These are phyloP conservation scores for Lupinus albus DNA, from an alignment of 306 rosid species.

Conservation along the genomic window DNA sequence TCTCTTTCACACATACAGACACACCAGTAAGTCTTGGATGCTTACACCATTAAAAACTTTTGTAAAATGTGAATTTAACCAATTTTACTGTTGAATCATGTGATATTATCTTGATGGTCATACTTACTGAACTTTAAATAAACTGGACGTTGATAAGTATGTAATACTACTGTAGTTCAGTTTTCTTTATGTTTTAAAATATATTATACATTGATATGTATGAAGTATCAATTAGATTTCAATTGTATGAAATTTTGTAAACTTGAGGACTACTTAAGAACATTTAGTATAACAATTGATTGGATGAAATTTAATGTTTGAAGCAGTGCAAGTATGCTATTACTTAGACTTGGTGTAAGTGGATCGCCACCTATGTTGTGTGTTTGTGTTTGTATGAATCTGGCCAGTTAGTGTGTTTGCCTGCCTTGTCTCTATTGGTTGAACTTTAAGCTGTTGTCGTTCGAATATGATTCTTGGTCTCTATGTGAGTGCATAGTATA, in stretches of 20 bases:
- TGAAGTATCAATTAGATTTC: not conserved
- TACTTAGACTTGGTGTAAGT: not conserved
- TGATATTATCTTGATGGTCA: not conserved
- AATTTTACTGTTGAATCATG: not conserved
- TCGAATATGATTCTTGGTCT: not conserved
- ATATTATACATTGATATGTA: too few species aligned
- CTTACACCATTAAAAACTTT: not conserved
- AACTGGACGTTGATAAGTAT: not conserved
- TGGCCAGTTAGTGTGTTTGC: not conserved
- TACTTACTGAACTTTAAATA: not conserved
- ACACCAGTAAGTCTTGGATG: not conserved
- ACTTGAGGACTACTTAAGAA: not conserved
- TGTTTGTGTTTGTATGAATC: not conserved
- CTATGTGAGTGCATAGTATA: too few species aligned
- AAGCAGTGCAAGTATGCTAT: too few species aligned
- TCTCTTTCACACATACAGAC: not conserved
- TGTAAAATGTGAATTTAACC: not conserved
- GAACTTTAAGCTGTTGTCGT: slow-evolving; percentile 8
- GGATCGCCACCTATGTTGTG: not conserved
- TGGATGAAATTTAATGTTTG: not conserved
- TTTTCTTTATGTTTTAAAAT: too few species aligned
- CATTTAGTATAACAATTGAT: not conserved
- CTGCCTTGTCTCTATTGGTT: not conserved
- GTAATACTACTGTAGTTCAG: not conserved
- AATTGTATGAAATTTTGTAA: not conserved